phyloP scores from a whole-genome alignment of 2,329 filamentous ascomycete genomes.

The Calonectria crousiana region DNA sequence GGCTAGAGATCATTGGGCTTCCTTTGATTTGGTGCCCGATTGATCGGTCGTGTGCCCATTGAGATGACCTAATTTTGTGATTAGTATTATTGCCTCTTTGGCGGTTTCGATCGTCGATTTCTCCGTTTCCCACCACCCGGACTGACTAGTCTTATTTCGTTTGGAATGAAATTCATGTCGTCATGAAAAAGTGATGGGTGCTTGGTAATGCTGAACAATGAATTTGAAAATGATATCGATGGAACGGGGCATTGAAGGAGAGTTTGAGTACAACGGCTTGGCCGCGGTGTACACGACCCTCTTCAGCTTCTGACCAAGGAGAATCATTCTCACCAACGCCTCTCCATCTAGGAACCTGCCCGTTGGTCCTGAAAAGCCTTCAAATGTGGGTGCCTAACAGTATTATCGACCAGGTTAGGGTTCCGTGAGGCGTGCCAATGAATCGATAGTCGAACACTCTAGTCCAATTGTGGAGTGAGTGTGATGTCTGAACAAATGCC shows the following conservation, averaged over 20 bases:
- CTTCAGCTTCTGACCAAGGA: neutral
- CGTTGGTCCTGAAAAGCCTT: neutral
- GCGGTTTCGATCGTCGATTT: neutral
- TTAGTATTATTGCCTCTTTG: neutral
- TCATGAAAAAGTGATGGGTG: neutral
- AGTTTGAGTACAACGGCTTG: constrained; percentile 9
- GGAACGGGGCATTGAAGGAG: neutral
- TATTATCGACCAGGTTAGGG: neutral
- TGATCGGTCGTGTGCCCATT: neutral
- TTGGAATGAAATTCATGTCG: neutral
- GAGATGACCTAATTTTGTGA: neutral
- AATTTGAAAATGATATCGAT: neutral
- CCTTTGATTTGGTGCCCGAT: neutral
- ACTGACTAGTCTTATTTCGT: neutral
- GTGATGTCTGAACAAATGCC: neutral
- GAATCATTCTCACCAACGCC: constrained; percentile 8
- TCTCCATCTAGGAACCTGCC: neutral
- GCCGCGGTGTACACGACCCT: constrained; percentile 1
- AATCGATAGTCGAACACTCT: constrained; percentile 3
- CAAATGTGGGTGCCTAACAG: neutral
- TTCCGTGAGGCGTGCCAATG: neutral
- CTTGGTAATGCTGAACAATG: neutral
- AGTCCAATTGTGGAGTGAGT: constrained; percentile 9
- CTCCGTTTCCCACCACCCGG: neutral
- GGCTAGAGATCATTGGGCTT: neutral